These are phyloP conservation scores for Luvunga scandens DNA, from an alignment of 345 rosid genomes.

Conservation along the genomic window DNA sequence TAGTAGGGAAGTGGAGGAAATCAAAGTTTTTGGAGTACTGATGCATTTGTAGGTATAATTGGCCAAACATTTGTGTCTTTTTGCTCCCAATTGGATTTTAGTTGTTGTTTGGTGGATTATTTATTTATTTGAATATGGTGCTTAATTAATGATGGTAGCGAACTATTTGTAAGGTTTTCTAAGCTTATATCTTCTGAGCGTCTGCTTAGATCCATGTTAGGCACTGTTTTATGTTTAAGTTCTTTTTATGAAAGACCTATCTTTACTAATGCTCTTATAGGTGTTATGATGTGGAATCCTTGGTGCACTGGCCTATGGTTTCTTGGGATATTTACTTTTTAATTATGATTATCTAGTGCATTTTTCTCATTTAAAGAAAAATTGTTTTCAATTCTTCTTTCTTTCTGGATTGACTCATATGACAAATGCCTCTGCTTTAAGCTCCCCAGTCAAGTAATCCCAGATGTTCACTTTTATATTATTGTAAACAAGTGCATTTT, in stretches of 20 bases:
- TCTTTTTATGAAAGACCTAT: background rate
- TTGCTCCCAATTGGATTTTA: background rate
- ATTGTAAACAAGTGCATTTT: background rate
- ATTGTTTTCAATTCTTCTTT: background rate
- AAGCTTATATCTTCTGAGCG: background rate
- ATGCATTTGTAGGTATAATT: background rate
- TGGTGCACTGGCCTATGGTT: background rate
- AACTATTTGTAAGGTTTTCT: background rate
- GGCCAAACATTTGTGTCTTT: background rate
- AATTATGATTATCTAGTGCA: background rate
- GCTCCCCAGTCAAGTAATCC: conserved; percentile 45
- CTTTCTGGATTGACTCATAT: background rate
- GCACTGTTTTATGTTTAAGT: background rate
- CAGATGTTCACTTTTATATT: background rate
- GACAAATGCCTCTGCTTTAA: conserved; percentile 19
- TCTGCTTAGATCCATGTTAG: background rate
- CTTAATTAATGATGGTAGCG: background rate
- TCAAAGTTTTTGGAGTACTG: background rate
- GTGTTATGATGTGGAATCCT: background rate
- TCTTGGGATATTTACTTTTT: background rate
- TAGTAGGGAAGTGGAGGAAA: background rate
- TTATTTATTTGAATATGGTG: background rate
- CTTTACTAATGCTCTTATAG: background rate
- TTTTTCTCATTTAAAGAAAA: background rate
- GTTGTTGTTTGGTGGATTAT: background rate